Evolutionary conservation across 2,329 filamentous ascomycete genomes (phyloP).

Genomic region (Orbilia javanica): DNA sequence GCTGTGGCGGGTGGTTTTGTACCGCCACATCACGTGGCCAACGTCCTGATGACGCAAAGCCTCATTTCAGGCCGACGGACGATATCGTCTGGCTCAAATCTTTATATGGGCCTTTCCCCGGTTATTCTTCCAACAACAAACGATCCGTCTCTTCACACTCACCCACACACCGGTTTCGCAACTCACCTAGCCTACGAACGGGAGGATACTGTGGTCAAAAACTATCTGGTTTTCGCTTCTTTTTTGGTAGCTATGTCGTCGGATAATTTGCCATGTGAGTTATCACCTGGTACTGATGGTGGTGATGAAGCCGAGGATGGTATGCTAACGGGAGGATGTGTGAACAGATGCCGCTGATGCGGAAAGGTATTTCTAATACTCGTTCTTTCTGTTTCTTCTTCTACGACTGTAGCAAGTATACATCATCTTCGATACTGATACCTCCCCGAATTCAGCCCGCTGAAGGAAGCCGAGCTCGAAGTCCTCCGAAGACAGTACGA

Average conservation of each 20-base stretch:
- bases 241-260: constrained; percentile 31
- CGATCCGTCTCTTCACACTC: background rate
- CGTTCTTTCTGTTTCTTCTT: background rate
- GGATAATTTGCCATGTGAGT: constrained; percentile 68
- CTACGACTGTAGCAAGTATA: background rate
- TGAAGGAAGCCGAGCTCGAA: constrained; percentile 91
- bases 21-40: constrained; percentile 51
- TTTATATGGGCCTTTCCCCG: constrained; percentile 15
- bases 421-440: constrained; percentile 46
- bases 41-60: constrained; percentile 54
- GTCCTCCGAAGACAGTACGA: constrained; percentile 95
- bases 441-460: constrained; percentile 73
- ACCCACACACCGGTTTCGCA: background rate
- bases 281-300: background rate
- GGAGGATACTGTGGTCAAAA: background rate
- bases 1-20: constrained; percentile 33
- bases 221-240: background rate
- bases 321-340: constrained; percentile 30
- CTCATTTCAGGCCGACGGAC: constrained; percentile 31
- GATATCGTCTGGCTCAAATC: constrained; percentile 34
- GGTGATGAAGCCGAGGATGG: constrained; percentile 15
- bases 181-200: background rate
- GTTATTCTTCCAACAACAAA: background rate
- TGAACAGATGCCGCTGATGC: constrained; percentile 93
- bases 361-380: constrained; percentile 77